Evolutionary conservation across 805 yeast species (phyloP).

Genomic region (Kodamaea restingae): DNA sequence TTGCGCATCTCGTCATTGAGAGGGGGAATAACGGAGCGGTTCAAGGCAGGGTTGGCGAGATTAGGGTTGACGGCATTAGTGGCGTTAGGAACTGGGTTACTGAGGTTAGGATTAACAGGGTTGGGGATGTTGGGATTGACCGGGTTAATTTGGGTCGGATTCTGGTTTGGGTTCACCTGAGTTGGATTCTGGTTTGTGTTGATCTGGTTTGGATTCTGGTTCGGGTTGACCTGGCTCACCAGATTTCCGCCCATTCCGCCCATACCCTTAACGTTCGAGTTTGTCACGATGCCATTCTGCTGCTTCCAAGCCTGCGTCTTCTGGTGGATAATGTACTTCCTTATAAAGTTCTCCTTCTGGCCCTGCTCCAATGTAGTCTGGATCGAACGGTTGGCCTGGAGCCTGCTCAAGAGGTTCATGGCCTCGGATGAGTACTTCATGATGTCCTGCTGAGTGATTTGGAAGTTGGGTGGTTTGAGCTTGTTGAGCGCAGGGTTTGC

Average conservation of each 20-base stretch:
- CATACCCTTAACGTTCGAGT: constrained; percentile 1
- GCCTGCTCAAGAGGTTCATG: constrained; percentile 30
- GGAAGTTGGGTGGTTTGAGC: constrained; percentile 27
- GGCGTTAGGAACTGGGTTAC: too few relatives aligned
- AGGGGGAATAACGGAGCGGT: constrained; percentile 19
- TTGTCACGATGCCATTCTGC: constrained; percentile 20
- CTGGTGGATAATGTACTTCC: constrained; percentile 38
- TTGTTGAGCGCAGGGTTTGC: constrained; percentile 2
- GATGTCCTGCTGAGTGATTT: constrained; percentile 36
- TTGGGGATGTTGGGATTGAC: too few relatives aligned
- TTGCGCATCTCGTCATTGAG: constrained; percentile 59
- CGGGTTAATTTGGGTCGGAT: too few relatives aligned
- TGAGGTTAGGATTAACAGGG: too few relatives aligned
- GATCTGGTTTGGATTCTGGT: constrained; percentile 18
- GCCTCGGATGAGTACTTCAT: constrained; percentile 39
- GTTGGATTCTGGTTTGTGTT: constrained; percentile 9
- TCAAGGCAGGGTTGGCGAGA: too few relatives aligned
- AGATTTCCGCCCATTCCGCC: too few relatives aligned
- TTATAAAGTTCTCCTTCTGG: constrained; percentile 36
- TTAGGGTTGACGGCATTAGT: too few relatives aligned
- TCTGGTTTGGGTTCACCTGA: constrained; percentile 2
- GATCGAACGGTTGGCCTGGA: constrained; percentile 35
- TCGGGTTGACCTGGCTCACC: constrained; percentile 9
- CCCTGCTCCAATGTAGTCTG: constrained; percentile 31
- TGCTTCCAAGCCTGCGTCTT: constrained; percentile 26